Evolutionary conservation across 176 grass and related monocot genomes (phyloP).

Genomic region (Triticum dicoccoides): DNA sequence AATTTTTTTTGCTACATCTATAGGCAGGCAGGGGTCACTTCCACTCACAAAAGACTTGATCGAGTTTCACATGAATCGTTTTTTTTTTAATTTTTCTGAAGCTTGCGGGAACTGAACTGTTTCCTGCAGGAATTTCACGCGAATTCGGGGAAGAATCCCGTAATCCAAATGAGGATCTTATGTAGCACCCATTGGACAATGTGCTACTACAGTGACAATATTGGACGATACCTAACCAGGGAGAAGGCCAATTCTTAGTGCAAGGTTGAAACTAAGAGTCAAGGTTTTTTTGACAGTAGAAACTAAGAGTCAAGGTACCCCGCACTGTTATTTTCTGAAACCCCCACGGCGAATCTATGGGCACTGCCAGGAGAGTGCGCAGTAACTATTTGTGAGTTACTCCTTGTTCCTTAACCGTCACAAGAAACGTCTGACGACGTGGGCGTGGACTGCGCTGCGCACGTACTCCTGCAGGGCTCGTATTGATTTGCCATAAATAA

Average conservation of each 20-base stretch:
- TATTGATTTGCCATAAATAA: slow-evolving; percentile 30
- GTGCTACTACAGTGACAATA: background rate
- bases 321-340: background rate
- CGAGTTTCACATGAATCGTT: background rate
- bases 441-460: slow-evolving; percentile 5
- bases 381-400: slow-evolving; percentile 18
- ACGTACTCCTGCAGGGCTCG: background rate
- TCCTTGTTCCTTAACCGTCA: background rate
- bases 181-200: background rate
- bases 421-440: slow-evolving; percentile 5
- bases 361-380: background rate
- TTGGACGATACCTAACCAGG: background rate
- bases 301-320: background rate
- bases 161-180: background rate
- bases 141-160: background rate
- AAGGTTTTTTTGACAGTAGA: background rate
- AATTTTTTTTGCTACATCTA: background rate
- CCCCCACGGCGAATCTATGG: slow-evolving; percentile 9
- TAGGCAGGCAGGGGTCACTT: background rate
- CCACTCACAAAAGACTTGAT: background rate
- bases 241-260: background rate
- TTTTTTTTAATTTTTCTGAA: background rate
- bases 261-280: background rate
- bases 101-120: background rate
- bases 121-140: background rate